phyloP scores from a whole-genome alignment of 2,329 filamentous ascomycete genomes.

The Neoscytalidium dimidiatum region DNA sequence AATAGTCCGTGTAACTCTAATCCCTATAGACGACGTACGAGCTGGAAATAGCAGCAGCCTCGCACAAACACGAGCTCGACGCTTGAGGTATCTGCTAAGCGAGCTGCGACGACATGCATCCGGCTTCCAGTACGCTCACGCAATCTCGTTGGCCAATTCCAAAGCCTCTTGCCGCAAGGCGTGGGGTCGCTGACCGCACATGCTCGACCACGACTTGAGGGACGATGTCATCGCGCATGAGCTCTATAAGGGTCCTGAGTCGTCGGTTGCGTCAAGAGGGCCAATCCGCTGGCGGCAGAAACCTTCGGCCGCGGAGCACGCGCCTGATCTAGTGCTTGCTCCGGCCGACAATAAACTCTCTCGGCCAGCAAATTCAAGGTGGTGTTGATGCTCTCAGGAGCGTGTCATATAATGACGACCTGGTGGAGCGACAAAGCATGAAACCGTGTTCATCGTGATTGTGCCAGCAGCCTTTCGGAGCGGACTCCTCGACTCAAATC shows the following conservation, averaged over 20 bases:
- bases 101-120: background rate
- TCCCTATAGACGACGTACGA: background rate
- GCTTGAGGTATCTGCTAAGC: background rate
- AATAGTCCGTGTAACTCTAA: background rate
- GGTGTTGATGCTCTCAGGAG: background rate
- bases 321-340: background rate
- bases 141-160: conserved; percentile 2
- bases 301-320: background rate
- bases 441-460: background rate
- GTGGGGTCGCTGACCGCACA: background rate
- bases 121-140: background rate
- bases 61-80: background rate
- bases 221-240: conserved; percentile 5
- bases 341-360: background rate
- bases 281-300: background rate
- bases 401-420: background rate
- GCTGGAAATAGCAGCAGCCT: conserved; percentile 4
- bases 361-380: background rate
- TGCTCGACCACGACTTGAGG: background rate
- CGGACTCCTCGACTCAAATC: background rate
- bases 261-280: background rate
- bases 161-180: background rate
- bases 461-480: background rate
- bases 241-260: background rate
- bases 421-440: conserved; percentile 2